phyloP scores from a whole-genome alignment of 495 filamentous ascomycete genomes.

The Endocarpon pusillum region DNA sequence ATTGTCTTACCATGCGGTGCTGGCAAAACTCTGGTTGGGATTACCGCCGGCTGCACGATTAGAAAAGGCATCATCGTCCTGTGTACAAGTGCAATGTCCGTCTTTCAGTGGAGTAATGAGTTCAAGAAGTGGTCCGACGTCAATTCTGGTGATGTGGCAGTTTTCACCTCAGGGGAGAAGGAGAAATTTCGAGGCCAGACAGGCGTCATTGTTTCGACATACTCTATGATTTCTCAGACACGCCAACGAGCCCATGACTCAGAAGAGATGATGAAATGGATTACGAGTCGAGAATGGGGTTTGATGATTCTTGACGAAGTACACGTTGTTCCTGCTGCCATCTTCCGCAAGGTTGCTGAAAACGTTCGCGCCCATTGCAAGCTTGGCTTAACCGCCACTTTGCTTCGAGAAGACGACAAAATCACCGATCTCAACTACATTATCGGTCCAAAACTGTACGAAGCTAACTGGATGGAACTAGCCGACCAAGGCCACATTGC shows the following conservation, averaged over 20 bases:
- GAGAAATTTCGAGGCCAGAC: conserved; percentile 75
- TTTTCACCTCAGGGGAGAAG: conserved; percentile 92
- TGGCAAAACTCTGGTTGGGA: conserved; percentile 92
- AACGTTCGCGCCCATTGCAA: conserved; percentile 88
- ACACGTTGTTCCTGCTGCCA: conserved; percentile 89
- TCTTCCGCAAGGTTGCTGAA: conserved; percentile 87
- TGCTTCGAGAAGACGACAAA: conserved; percentile 94
- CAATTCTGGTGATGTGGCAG: conserved; percentile 75
- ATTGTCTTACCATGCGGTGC: conserved; percentile 95
- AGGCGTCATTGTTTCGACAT: conserved; percentile 92
- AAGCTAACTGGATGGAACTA: conserved; percentile 99
- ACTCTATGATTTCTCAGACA: conserved; percentile 92
- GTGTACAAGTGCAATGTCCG: conserved; percentile 94
- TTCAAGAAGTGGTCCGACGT: conserved; percentile 98
- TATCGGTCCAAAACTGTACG: conserved; percentile 93
- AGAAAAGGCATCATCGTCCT: conserved; percentile 91
- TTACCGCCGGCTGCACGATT: conserved; percentile 92
- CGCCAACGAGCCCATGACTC: conserved; percentile 76
- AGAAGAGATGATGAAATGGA: conserved; percentile 95
- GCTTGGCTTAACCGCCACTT: conserved; percentile 85
- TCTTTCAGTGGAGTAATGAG: conserved; percentile 90
- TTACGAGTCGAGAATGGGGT: conserved; percentile 86
- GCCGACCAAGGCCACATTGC: conserved; percentile 95
- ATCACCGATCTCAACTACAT: conserved; percentile 95
- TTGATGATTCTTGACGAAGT: conserved; percentile 97